Conservation (phyloP, 805 yeast genomes). For the Wickerhamomyces silvicola region DNA sequence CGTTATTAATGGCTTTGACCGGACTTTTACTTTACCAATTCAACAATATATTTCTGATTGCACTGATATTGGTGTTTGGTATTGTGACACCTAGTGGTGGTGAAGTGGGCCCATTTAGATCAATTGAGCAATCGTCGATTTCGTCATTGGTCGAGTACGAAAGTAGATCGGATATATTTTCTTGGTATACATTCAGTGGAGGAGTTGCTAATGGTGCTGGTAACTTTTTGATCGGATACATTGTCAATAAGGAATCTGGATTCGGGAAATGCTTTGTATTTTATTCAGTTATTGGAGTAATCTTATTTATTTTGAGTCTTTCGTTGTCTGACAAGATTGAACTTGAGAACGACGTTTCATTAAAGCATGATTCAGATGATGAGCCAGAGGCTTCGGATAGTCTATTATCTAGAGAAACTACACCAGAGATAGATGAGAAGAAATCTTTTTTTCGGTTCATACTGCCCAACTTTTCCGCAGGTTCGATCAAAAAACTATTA, state of each 20-base stretch:
- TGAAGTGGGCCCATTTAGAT: conserved; percentile 53
- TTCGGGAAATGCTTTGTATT: conserved; percentile 9
- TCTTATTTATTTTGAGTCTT: conserved; percentile 2
- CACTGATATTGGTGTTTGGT: conserved; percentile 38
- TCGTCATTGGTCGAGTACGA: conserved; percentile 38
- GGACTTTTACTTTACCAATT: conserved; percentile 33
- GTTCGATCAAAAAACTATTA: conserved; percentile 21
- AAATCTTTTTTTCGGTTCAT: conserved; percentile 4
- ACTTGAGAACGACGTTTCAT: conserved; percentile 7
- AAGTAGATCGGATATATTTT: conserved; percentile 46
- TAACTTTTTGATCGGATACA: conserved; percentile 32
- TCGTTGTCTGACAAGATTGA: conserved; percentile 10
- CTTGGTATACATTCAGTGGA: conserved; percentile 51
- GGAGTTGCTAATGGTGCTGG: conserved; percentile 42
- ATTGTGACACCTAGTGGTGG: conserved; percentile 54
- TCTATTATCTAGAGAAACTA: not conserved
- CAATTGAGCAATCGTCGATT: conserved; percentile 47
- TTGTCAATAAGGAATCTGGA: conserved; percentile 13
- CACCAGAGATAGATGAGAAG: conserved; percentile 1
- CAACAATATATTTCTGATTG: conserved; percentile 28
- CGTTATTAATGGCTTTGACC: conserved; percentile 36
- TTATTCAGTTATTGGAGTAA: conserved; percentile 5
- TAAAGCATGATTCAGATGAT: not conserved
- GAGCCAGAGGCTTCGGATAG: conserved; percentile 1
- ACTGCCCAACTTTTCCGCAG: conserved; percentile 13